Percentiles rank a stretch among this genome's conserved stretches.
Conservation (phyloP, 2,329 filamentous ascomycete genomes). For the Colletotrichum lentis region DNA sequence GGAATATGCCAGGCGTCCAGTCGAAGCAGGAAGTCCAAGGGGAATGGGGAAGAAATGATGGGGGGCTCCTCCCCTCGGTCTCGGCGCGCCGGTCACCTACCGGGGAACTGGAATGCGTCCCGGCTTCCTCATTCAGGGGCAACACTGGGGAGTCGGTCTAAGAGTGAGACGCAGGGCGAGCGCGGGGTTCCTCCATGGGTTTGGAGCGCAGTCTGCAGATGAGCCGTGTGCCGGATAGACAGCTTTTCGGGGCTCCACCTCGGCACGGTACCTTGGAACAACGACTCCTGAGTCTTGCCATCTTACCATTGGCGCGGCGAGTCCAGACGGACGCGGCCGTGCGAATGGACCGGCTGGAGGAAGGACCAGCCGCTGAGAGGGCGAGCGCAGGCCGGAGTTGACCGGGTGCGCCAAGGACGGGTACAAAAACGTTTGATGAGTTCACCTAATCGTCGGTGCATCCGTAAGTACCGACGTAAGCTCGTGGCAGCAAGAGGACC, state of each 20-base stretch:
- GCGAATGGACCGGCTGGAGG: background rate
- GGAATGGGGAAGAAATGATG: background rate
- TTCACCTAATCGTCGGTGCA: background rate
- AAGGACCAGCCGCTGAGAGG: background rate
- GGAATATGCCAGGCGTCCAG: conserved; percentile 4
- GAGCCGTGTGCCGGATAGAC: conserved; percentile 29
- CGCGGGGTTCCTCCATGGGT: conserved; percentile 5
- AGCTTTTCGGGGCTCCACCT: conserved; percentile 24
- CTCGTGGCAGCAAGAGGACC: conserved; percentile 19
- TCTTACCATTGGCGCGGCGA: conserved; percentile 9
- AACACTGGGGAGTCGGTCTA: background rate
- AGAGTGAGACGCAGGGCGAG: conserved; percentile 8
- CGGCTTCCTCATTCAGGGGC: background rate
- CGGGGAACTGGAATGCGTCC: background rate
- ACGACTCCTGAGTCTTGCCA: background rate
- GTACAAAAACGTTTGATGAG: conserved; percentile 2
- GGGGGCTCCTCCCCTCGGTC: background rate
- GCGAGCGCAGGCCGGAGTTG: conserved; percentile 13
- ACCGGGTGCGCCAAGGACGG: conserved; percentile 26
- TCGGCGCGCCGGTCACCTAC: background rate
- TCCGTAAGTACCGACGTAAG: conserved; percentile 19
- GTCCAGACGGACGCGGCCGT: conserved; percentile 17
- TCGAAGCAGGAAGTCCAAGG: background rate
- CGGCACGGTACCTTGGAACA: background rate
- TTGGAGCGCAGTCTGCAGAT: conserved; percentile 34